phyloP scores from a whole-genome alignment of 805 yeast genomes.

The Tetrapisispora fleetii region DNA sequence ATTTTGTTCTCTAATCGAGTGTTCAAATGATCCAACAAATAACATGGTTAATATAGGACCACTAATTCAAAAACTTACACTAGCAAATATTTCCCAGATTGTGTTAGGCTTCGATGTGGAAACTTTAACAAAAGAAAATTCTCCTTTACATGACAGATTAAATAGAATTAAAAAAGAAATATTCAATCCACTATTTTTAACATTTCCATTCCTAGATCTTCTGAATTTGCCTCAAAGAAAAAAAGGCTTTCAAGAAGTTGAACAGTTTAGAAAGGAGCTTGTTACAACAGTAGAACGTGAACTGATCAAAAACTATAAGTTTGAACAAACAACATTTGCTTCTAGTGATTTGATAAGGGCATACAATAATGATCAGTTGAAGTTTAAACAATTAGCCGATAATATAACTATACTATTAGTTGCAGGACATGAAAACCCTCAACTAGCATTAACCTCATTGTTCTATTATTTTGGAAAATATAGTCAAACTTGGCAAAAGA shows the following conservation, averaged over 20 bases:
- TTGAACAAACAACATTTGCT: slow-evolving; percentile 30
- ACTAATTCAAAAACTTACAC: slow-evolving; percentile 36
- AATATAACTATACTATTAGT: slow-evolving; percentile 45
- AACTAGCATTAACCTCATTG: slow-evolving; percentile 38
- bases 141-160: slow-evolving; percentile 33
- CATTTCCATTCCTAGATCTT: slow-evolving; percentile 44
- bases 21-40: slow-evolving; percentile 2
- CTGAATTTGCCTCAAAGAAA: slow-evolving; percentile 40
- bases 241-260: slow-evolving; percentile 36
- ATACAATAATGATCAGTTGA: slow-evolving; percentile 29
- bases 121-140: slow-evolving; percentile 26
- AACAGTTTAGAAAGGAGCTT: slow-evolving; percentile 32
- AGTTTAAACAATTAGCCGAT: slow-evolving; percentile 41
- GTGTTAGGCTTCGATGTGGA: slow-evolving; percentile 42
- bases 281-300: slow-evolving; percentile 28
- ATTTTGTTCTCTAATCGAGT: slow-evolving; percentile 25
- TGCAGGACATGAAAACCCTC: slow-evolving; percentile 61
- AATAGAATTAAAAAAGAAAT: slow-evolving; percentile 40
- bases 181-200: slow-evolving; percentile 44
- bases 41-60: slow-evolving; percentile 26
- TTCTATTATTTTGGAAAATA: slow-evolving; percentile 39
- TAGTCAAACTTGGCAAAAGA: slow-evolving; percentile 33
- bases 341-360: slow-evolving; percentile 36
- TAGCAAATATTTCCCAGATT: slow-evolving; percentile 42
- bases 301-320: slow-evolving; percentile 24